phyloP scores from a whole-genome alignment of 345 rosid genomes.

The Hibiscus trionum region DNA sequence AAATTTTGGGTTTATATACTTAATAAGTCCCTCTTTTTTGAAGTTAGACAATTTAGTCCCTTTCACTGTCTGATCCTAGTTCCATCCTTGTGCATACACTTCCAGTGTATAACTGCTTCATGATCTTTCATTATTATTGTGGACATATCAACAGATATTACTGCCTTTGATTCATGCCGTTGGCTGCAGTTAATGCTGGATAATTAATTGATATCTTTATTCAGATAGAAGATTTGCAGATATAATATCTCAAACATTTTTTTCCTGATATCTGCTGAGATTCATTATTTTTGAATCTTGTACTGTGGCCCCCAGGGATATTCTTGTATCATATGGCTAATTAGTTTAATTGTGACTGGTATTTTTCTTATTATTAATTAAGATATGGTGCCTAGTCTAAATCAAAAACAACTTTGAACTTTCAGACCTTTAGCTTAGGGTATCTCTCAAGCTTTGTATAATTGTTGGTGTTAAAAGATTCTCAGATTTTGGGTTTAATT shows the following conservation, averaged over 20 bases:
- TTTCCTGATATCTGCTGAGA: neutral
- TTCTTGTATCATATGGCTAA: neutral
- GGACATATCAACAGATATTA: neutral
- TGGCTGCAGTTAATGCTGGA: neutral
- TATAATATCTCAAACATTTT: too few relatives aligned
- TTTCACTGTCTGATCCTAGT: neutral
- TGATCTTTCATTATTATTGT: too few relatives aligned
- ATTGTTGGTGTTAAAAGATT: neutral
- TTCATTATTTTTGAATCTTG: neutral
- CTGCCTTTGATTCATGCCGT: neutral
- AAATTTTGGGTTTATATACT: too few relatives aligned
- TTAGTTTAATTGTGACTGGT: neutral
- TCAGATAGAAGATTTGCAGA: too few relatives aligned
- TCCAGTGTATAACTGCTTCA: too few relatives aligned
- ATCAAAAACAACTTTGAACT: neutral
- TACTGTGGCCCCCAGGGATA: neutral
- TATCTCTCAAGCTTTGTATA: neutral
- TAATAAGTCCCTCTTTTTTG: too few relatives aligned
- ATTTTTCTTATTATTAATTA: neutral
- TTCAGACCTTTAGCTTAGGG: neutral
- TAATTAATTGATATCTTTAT: too few relatives aligned
- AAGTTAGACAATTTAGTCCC: too few relatives aligned
- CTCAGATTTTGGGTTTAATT: neutral
- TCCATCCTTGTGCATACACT: too few relatives aligned
- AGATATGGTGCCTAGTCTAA: neutral